Evolutionary conservation across 1,284 basidiomycete species (phyloP).

Genomic region (Ustilago loliicola): DNA sequence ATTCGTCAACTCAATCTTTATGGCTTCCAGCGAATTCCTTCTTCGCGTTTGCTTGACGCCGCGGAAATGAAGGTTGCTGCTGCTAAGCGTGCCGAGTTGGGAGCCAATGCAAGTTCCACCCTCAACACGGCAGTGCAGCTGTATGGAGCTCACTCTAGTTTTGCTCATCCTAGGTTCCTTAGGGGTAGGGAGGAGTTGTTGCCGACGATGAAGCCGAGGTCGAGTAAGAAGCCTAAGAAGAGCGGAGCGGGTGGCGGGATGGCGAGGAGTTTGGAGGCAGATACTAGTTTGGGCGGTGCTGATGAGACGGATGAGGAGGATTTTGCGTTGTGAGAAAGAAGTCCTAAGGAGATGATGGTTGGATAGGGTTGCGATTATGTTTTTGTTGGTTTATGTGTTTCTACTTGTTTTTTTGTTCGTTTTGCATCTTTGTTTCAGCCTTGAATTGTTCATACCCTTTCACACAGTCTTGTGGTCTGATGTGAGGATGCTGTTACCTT

Average conservation of each 20-base stretch:
- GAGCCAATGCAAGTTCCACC: slow-evolving; percentile 29
- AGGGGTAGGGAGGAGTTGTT: slow-evolving; percentile 64
- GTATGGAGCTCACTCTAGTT: slow-evolving; percentile 68
- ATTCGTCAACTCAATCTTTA: slow-evolving; percentile 69
- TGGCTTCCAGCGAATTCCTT: slow-evolving; percentile 69
- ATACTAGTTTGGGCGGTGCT: slow-evolving; percentile 32
- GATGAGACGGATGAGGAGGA: slow-evolving; percentile 60
- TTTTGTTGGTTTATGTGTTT: background rate
- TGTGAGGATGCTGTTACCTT: no score
- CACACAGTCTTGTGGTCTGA: background rate
- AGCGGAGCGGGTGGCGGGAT: slow-evolving; percentile 17
- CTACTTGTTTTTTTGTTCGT: background rate
- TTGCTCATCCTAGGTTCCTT: slow-evolving; percentile 68
- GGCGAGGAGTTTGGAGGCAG: slow-evolving; percentile 32
- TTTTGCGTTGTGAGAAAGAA: slow-evolving; percentile 29
- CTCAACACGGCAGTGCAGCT: slow-evolving; percentile 66
- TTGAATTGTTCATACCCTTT: background rate
- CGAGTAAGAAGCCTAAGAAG: slow-evolving; percentile 69
- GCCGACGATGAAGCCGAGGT: slow-evolving; percentile 68
- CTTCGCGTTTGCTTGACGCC: slow-evolving; percentile 63
- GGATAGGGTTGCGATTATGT: background rate
- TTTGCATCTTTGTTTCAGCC: background rate
- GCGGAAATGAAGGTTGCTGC: slow-evolving; percentile 63
- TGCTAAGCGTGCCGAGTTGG: slow-evolving; percentile 38
- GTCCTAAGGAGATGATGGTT: background rate